Evolutionary conservation across 2,329 filamentous ascomycete genomes (phyloP).

Genomic region (Capronia epimyces): DNA sequence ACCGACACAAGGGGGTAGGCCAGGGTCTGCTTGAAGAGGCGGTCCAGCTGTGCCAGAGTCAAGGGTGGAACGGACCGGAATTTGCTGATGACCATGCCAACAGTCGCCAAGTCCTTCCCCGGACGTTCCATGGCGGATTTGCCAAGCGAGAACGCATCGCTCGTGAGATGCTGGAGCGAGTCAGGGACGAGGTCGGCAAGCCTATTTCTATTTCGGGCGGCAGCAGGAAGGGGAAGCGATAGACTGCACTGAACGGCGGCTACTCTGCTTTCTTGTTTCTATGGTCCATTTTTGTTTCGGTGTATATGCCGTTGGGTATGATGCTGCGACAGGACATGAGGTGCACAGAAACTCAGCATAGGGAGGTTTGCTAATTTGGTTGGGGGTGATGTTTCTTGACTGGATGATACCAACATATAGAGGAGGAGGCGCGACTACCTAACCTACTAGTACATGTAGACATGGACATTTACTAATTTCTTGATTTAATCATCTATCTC

Average conservation of each 20-base stretch:
- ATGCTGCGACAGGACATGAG: no score
- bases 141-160: slow-evolving; percentile 56
- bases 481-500: no score
- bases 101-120: slow-evolving; percentile 57
- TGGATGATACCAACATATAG: no score
- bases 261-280: not conserved
- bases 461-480: no score
- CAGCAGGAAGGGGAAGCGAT: slow-evolving; percentile 16
- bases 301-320: no score
- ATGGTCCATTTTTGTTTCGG: no score
- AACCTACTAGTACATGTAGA: no score
- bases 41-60: slow-evolving; percentile 60
- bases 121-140: slow-evolving; percentile 55
- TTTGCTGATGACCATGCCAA: slow-evolving; percentile 77
- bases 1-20: slow-evolving; percentile 67
- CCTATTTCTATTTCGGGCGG: not conserved
- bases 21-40: slow-evolving; percentile 67
- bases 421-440: no score
- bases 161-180: slow-evolving; percentile 34
- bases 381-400: no score
- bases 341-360: no score
- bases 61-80: slow-evolving; percentile 62
- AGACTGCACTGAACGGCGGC: not conserved
- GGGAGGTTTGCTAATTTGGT: no score
- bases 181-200: slow-evolving; percentile 15